A percentile compares a stretch with the other conserved stretches of the same genome.
These are phyloP conservation scores for Cutaneotrichosporon sp. DNA, from an alignment of 1,284 basidiomycete genomes.

Conservation along the genomic window DNA sequence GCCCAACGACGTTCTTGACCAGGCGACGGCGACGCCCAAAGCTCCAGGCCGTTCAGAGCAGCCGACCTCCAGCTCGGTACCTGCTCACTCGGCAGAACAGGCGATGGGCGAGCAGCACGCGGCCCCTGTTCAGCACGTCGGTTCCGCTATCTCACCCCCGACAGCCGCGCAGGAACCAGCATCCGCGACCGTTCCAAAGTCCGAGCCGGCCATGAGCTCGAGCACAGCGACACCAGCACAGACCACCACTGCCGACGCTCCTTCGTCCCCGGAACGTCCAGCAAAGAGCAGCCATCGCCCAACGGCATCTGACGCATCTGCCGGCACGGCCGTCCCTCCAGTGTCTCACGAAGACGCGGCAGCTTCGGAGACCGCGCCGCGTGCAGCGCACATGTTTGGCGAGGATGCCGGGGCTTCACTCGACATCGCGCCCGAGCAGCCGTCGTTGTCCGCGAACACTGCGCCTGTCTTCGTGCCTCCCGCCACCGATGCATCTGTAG, in stretches of 20 bases:
- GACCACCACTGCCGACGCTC: background rate
- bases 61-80: background rate
- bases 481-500: too few species aligned
- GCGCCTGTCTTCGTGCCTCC: too few species aligned
- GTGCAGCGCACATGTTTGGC: constrained; percentile 7
- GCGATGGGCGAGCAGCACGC: too few species aligned
- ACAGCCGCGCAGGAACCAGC: too few species aligned
- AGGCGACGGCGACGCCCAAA: background rate
- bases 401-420: constrained; percentile 7
- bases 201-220: background rate
- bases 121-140: too few species aligned
- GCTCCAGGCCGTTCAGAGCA: background rate
- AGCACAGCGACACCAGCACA: background rate
- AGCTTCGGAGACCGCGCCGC: background rate
- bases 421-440: too few species aligned
- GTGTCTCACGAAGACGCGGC: too few species aligned
- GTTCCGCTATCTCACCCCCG: too few species aligned
- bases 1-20: background rate
- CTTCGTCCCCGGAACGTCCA: constrained; percentile 5
- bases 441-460: too few species aligned
- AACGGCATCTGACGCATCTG: too few species aligned
- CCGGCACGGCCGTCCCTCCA: too few species aligned
- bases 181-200: background rate
- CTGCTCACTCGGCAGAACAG: too few species aligned
- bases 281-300: constrained; percentile 4